Evolutionary conservation across 1,284 basidiomycete genomes (phyloP), one percentile per base, ranked within the genome.

Genomic region (Mixia osmundae): DNA sequence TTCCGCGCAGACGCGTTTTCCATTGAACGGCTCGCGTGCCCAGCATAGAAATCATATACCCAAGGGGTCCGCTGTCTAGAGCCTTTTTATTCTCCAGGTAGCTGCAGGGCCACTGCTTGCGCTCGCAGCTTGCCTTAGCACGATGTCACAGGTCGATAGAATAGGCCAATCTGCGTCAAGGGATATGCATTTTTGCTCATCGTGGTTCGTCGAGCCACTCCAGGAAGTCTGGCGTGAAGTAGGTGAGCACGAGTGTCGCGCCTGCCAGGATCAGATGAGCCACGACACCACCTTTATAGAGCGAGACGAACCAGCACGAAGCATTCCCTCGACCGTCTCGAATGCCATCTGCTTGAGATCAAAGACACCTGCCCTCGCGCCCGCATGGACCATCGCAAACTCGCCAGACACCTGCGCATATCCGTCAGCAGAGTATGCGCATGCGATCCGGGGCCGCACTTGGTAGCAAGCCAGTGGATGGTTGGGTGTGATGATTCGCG

Each of bases 171-270:
- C n/a, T n/a, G n/a, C n/a, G n/a, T n/a, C n/a, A n/a, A n/a, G n/a
- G n/a, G n/a, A n/a, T n/a, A n/a, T n/a, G n/a, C n/a, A n/a, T n/a
- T n/a, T n/a, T n/a, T n/a, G n/a, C n/a, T n/a, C n/a, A n/a, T n/a
- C n/a, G n/a, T n/a, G n/a, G n/a, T 47, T 59, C 57, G 42, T 71
- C 70, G 38, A 91, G 55, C 83, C 85, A 89, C 39, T 87, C 76
- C 41, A 94, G 62, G 58, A 95, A 85, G 28, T 91, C 72, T 2
- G 89, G 89, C 0, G 89, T 94, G 51, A 95, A 95, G 61, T 97
- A 97, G 1, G 72, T 75, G 40, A 95, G 55, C 46, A 97, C 78
- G 44, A 95, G 61, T 3, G 76, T 83, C 21, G 80, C 82, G 8
- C 82, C 77, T 78, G 44, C n/a, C 1, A 35, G 20, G 19, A 28